Evolutionary conservation across 108 stramenopile genomes (phyloP).

Genomic region (Poteriospumella lacustris): DNA sequence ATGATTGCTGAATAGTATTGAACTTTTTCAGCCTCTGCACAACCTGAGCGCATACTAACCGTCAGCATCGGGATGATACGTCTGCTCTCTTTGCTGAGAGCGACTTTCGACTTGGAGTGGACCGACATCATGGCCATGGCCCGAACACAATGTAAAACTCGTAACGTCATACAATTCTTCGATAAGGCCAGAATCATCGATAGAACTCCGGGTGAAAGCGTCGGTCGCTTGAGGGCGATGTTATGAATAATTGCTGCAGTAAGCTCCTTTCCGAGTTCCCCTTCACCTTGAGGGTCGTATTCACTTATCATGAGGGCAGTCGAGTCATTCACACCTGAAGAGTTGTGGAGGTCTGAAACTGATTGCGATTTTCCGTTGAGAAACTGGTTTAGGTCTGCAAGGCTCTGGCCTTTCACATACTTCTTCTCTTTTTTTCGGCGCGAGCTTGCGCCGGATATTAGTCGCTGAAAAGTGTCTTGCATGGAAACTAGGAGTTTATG

Average conservation of each 20-base stretch:
- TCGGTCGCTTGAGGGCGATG: not conserved
- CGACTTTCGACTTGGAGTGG: not conserved
- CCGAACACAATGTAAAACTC: constrained; percentile 8
- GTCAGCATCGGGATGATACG: not conserved
- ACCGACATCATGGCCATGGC: not conserved
- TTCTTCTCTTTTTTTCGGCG: no score
- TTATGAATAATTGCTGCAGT: constrained; percentile 6
- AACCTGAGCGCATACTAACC: constrained; percentile 6
- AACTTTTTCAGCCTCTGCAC: constrained; percentile 1
- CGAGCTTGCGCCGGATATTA: not conserved
- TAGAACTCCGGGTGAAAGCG: not conserved
- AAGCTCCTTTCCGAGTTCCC: not conserved
- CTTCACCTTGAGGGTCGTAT: not conserved
- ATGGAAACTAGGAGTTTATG: not conserved
- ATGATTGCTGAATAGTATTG: not conserved
- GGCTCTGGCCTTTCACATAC: no score
- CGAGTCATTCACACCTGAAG: no score
- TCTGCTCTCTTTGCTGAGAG: not conserved
- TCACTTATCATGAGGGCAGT: not conserved
- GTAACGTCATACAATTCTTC: constrained; percentile 5
- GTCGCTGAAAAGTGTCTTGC: not conserved
- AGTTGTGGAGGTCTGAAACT: no score
- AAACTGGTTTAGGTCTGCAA: no score
- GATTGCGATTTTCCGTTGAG: no score
- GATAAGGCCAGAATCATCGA: not conserved